Percentiles rank a stretch among this genome's conserved stretches.
Conservation (phyloP, 164 flowering plant species). For the Macadamia tetraphylla region DNA sequence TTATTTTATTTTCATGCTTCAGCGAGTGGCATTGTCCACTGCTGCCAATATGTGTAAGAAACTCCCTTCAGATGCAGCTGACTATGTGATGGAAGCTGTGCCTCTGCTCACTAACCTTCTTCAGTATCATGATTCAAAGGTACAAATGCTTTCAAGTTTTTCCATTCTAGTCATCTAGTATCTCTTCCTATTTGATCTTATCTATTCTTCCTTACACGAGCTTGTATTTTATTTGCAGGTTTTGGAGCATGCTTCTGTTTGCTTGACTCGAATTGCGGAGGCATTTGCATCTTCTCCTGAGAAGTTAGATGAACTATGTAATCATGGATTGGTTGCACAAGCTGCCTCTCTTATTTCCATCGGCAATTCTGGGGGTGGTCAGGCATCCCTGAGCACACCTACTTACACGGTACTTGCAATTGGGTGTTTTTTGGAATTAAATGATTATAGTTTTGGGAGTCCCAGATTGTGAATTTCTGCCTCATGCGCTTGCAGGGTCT, state of each 20-base stretch:
- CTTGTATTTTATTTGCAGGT: conserved; percentile 41
- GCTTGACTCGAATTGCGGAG: conserved; percentile 94
- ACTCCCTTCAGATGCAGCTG: conserved; percentile 98
- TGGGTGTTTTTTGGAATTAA: neutral
- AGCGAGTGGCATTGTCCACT: conserved; percentile 96
- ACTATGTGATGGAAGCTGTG: conserved; percentile 98
- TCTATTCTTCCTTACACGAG: neutral
- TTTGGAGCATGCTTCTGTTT: conserved; percentile 91
- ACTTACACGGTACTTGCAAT: conserved; percentile 75
- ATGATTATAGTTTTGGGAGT: neutral
- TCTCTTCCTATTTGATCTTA: too few species aligned
- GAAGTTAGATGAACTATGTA: conserved; percentile 88
- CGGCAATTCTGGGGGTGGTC: conserved; percentile 85
- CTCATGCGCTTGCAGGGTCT: conserved; percentile 58
- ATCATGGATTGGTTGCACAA: conserved; percentile 92
- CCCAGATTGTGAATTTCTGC: conserved; percentile 15
- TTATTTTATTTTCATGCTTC: conserved; percentile 9
- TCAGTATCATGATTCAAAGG: conserved; percentile 97
- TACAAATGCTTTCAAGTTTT: conserved; percentile 5
- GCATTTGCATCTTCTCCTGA: conserved; percentile 90
- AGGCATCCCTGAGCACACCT: conserved; percentile 84
- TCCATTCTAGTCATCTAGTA: neutral
- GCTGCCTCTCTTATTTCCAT: conserved; percentile 87
- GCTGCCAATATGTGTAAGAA: conserved; percentile 99
- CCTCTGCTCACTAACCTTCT: conserved; percentile 91